Base-by-base conservation (phyloP, 208 protist species). In the Trypanosoma rangeli region DNA sequence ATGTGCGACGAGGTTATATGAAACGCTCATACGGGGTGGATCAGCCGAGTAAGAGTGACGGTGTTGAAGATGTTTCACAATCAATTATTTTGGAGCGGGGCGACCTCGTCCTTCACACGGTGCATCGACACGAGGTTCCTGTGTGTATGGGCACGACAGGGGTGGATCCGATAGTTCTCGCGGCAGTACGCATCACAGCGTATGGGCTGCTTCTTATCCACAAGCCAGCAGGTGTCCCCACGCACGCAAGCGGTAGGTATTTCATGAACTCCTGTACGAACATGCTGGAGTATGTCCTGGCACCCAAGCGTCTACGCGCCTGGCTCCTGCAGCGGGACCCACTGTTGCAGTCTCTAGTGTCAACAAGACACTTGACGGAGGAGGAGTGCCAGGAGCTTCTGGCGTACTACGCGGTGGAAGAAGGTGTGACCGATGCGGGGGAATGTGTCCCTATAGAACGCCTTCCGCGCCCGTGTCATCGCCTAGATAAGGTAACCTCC, bases 81-180 rank as follows among this genome's bases (percentile, higher is more conserved):
- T 5, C 59, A 31, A 24, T 44, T n/a, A 9, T 62, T 33, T 44
- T 98, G 20, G 68, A 77, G 54, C 71, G 93, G 28, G 87, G 92
- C 26, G 92, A 99, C 69, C 53, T 86, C 9, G 83, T 99, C 4
- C 60, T 84, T 15, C 96, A 99, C 75, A 83, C 76, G 0, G 78
- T 98, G 10, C 97, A 99, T 70, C 89, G 95, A 18, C 97, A 99
- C 70, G 97, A 99, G 69, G 84, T 97, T 8, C 95, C 95, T 0
- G 85, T 98, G 0, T 56, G 67, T 7, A 78, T 94, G 15, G 93
- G 96, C 18, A 24, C 76, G 0, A 69, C 66, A 20, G 90, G 87
- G 24, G 63, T 82, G 1, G 90, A 88, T 53, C 71, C 87, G 5
- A 72, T 92, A 44, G 39, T 64, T 29, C 55, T 93, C 29, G 68